These are phyloP conservation scores for Podospora pseudocomata DNA, from an alignment of 495 filamentous ascomycete species.

Conservation along the genomic window DNA sequence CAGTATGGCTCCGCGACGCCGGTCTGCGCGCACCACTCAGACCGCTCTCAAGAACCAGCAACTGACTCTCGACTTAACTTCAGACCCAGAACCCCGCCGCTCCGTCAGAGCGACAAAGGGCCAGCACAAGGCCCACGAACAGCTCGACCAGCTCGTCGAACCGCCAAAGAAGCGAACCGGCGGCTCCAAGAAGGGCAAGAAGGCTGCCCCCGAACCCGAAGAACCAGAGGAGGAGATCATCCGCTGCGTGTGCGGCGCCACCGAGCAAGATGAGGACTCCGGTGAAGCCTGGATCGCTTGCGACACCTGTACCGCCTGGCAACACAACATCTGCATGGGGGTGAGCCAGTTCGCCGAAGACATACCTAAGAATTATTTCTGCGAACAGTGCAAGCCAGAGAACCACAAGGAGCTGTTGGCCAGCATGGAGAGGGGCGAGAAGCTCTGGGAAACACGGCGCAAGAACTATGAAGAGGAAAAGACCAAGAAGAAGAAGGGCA, in stretches of 20 bases:
- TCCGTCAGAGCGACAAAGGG: slow-evolving; percentile 95
- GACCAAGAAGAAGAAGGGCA: slow-evolving; percentile 39
- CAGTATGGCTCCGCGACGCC: slow-evolving; percentile 11
- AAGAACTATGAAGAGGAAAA: slow-evolving; percentile 47
- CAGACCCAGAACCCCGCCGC: slow-evolving; percentile 77
- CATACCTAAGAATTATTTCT: slow-evolving; percentile 76
- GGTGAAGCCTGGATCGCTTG: slow-evolving; percentile 86
- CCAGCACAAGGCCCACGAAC: slow-evolving; percentile 82
- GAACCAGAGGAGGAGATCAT: slow-evolving; percentile 67
- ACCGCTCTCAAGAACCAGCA: neutral
- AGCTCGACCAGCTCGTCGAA: slow-evolving; percentile 62
- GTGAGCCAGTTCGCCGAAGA: slow-evolving; percentile 71
- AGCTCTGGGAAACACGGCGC: slow-evolving; percentile 73
- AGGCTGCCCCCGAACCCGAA: slow-evolving; percentile 53
- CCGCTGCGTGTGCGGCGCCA: slow-evolving; percentile 88
- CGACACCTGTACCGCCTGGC: slow-evolving; percentile 87
- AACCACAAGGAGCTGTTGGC: slow-evolving; percentile 72
- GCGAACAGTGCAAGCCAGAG: slow-evolving; percentile 82
- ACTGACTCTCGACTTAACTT: slow-evolving; percentile 22
- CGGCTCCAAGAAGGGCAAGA: slow-evolving; percentile 50
- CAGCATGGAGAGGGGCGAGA: slow-evolving; percentile 72
- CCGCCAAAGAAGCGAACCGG: slow-evolving; percentile 56
- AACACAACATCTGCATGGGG: slow-evolving; percentile 94
- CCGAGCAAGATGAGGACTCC: slow-evolving; percentile 76
- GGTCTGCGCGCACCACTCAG: neutral